Base-by-base conservation (phyloP, 2,329 filamentous ascomycete species). In the Alternaria arborescens region DNA sequence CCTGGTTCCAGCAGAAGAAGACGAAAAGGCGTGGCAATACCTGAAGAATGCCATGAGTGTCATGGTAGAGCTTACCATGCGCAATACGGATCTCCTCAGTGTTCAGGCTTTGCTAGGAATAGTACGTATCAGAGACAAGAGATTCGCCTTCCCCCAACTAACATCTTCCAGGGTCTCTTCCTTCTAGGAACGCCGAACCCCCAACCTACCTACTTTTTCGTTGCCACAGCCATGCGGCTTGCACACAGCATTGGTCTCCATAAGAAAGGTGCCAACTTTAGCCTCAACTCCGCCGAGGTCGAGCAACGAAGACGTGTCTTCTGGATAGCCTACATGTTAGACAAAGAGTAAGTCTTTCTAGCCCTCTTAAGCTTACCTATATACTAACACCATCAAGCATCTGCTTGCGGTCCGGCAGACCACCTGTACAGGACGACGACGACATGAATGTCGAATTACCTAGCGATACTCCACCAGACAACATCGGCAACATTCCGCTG, bases 391-490 rank as follows among this genome's bases (percentile, higher is more conserved):
- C 26, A 14, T 52, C 38, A 62, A 86, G 84, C 71, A 88, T 91
- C 36, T 91, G 89, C 70, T 80, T 92, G 41, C 86, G 90, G 36
- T 90, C 89, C n/a, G 90, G 90, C 44, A 82, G 89, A 61, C 90
- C 90, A 16, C 89, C 89, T 3, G 87, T 88, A 5, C 89, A 91
- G 75, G 89, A 92, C 69, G 90, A 92, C 61, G 89, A 92, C 70
- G 90, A 92, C 68, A 97, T 98, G 92, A 98, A 97, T 71, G 94
- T 98, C 14, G 94, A 98, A 46, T 84, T 99, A 43, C 95, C 95
- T 0, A 94, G 93, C 67, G 92, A 94, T 61, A 90, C 97, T 61
- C 95, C 95, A 0, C 87, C 87, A 4, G 95, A 99, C 75, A 95
- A 96, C 65, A 93, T 97, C 63, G 95, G 95, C 61, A 97, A 97